Conservation (phyloP, 768 basidiomycete genomes). For the Paxillus rubicundulus region DNA sequence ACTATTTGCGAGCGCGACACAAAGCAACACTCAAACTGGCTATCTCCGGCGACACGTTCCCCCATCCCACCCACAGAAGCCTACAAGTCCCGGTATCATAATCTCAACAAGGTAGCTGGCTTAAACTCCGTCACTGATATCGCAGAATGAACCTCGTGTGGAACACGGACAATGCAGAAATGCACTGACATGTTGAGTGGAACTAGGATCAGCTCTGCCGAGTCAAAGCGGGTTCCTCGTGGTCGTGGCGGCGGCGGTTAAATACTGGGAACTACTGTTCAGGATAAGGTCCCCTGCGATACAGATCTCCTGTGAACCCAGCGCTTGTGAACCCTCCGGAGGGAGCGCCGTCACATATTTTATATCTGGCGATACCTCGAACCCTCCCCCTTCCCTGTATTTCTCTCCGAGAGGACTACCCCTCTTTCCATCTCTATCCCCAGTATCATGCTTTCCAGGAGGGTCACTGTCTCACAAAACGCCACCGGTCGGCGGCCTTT, state of each 20-base stretch:
- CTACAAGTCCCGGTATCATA: not conserved
- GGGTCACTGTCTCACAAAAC: not conserved
- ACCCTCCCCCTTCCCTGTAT: not conserved
- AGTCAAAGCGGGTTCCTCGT: slow-evolving; percentile 1
- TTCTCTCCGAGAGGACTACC: not conserved
- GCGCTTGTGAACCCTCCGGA: not conserved
- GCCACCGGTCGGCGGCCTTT: slow-evolving; percentile 6
- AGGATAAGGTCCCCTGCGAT: not conserved
- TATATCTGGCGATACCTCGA: slow-evolving; percentile 1
- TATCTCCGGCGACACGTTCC: slow-evolving; percentile 16
- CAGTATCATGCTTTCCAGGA: slow-evolving; percentile 13
- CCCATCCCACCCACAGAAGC: slow-evolving; percentile 1
- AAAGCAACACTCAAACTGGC: slow-evolving; percentile 6
- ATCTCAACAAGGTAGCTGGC: slow-evolving; percentile 2
- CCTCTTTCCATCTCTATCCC: not conserved
- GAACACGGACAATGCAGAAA: slow-evolving; percentile 19
- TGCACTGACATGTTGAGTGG: slow-evolving; percentile 7
- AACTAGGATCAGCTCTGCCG: not conserved
- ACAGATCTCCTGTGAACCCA: not conserved
- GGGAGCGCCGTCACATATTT: slow-evolving; percentile 4
- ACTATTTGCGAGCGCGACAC: not conserved
- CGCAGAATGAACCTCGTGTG: slow-evolving; percentile 19
- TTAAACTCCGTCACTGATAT: not conserved
- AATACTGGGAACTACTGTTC: slow-evolving; percentile 14
- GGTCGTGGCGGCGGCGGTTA: slow-evolving; percentile 14